Evolutionary conservation across 345 rosid genomes (phyloP).

Genomic region (Garcia nutans): DNA sequence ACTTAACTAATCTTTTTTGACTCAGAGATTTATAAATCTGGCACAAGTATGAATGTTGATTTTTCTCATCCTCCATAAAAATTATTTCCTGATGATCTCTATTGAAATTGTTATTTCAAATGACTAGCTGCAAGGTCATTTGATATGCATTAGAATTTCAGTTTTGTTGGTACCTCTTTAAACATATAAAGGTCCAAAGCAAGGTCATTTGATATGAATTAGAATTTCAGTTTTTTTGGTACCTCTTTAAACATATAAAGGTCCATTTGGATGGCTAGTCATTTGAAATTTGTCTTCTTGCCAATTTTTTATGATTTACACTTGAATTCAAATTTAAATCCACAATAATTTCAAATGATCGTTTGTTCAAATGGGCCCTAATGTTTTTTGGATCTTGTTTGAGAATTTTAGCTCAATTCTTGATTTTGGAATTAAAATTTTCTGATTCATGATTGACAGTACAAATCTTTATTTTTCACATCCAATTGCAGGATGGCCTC

Average conservation of each 20-base stretch:
- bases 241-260: neutral
- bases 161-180: too few species aligned
- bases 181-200: too few species aligned
- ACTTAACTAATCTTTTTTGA: neutral
- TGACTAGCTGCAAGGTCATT: neutral
- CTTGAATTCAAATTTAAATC: too few species aligned
- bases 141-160: too few species aligned
- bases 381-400: neutral
- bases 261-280: too few species aligned
- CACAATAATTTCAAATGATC: too few species aligned
- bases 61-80: neutral
- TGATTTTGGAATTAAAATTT: neutral
- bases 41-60: neutral
- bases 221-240: neutral
- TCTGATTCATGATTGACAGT: neutral
- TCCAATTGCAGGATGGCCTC: slow-evolving; percentile 81
- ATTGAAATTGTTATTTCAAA: neutral
- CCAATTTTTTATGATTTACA: too few species aligned
- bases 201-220: neutral
- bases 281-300: neutral
- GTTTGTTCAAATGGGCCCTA: too few species aligned
- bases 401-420: neutral
- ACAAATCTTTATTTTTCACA: neutral
- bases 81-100: neutral
- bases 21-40: neutral